Evolutionary conservation across 2,329 filamentous ascomycete species (phyloP).

Genomic region (Pseudogymnoascus sp.): DNA sequence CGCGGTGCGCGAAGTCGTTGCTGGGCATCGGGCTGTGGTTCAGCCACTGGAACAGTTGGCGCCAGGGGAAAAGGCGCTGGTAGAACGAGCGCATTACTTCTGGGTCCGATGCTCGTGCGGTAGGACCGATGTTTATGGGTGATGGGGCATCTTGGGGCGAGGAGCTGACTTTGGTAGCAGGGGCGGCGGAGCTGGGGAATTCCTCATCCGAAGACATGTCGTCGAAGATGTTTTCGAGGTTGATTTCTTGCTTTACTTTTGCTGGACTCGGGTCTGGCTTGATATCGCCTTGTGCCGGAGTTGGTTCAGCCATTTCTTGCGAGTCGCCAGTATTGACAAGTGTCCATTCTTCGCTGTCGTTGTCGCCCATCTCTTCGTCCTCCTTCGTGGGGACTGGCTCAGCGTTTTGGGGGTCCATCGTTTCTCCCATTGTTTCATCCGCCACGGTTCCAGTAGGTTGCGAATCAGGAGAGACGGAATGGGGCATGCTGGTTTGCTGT

Average conservation of each 20-base stretch:
- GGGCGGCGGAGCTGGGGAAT: slow-evolving; percentile 42
- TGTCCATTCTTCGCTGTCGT: slow-evolving; percentile 17
- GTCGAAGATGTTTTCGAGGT: slow-evolving; percentile 52
- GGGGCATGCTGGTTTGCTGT: background rate
- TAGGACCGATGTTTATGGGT: slow-evolving; percentile 33
- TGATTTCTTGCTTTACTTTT: slow-evolving; percentile 39
- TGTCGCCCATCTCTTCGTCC: slow-evolving; percentile 38
- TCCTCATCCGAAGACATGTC: slow-evolving; percentile 56
- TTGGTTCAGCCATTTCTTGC: background rate
- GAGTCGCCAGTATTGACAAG: slow-evolving; percentile 18
- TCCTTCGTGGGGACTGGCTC: slow-evolving; percentile 21
- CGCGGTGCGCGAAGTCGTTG: slow-evolving; percentile 83
- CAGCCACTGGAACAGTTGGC: slow-evolving; percentile 93
- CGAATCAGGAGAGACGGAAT: slow-evolving; percentile 8
- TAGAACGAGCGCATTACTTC: slow-evolving; percentile 92
- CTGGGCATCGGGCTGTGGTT: slow-evolving; percentile 85
- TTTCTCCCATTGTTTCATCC: background rate
- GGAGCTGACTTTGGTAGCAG: slow-evolving; percentile 36
- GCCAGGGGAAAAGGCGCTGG: slow-evolving; percentile 89
- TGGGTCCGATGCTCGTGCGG: slow-evolving; percentile 57
- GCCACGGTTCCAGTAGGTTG: background rate
- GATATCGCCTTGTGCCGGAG: background rate
- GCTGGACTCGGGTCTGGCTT: background rate
- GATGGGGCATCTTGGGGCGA: slow-evolving; percentile 37
- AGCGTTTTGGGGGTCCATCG: background rate